Evolutionary conservation across 2,329 filamentous ascomycete species (phyloP).

Genomic region (Dendrostoma leiphaemia): DNA sequence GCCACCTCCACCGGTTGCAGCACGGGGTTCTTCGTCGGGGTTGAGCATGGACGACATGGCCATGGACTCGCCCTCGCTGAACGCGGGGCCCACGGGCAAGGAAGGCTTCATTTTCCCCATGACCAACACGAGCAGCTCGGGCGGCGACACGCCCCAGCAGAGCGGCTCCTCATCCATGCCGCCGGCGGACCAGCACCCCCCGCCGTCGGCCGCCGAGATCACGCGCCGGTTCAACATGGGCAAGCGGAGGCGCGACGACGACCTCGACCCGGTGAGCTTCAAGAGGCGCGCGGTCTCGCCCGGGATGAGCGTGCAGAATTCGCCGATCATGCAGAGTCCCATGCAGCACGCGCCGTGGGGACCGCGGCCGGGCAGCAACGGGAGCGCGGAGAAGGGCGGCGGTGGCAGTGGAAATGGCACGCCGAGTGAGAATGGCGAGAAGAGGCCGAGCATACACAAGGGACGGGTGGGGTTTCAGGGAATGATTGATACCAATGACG

Average conservation of each 20-base stretch:
- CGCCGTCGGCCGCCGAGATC: slow-evolving; percentile 69
- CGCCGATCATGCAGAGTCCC: slow-evolving; percentile 82
- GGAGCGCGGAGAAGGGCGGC: slow-evolving; percentile 39
- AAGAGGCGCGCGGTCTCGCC: slow-evolving; percentile 91
- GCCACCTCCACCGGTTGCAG: slow-evolving; percentile 64
- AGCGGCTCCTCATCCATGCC: slow-evolving; percentile 28
- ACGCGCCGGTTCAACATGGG: slow-evolving; percentile 69
- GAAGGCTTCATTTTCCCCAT: slow-evolving; percentile 27
- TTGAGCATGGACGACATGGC: slow-evolving; percentile 66
- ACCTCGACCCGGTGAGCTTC: slow-evolving; percentile 79
- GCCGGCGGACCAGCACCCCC: slow-evolving; percentile 26
- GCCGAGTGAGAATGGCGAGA: slow-evolving; percentile 44
- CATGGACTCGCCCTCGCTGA: slow-evolving; percentile 65
- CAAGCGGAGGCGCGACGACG: slow-evolving; percentile 86
- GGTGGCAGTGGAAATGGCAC: slow-evolving; percentile 51
- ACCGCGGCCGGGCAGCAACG: slow-evolving; percentile 63
- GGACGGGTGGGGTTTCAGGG: slow-evolving; percentile 79
- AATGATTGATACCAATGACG: slow-evolving; percentile 94
- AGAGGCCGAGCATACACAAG: slow-evolving; percentile 41
- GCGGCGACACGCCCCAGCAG: slow-evolving; percentile 37
- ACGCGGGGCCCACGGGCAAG: slow-evolving; percentile 19
- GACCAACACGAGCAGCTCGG: slow-evolving; percentile 31
- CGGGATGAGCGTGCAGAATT: slow-evolving; percentile 87
- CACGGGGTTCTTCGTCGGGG: slow-evolving; percentile 56
- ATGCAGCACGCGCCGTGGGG: slow-evolving; percentile 68